Percentiles rank a stretch among this genome's conserved stretches.
These are phyloP conservation scores for Nyctanthes arbortristis DNA, from an alignment of 257 asterid genomes.

Conservation along the genomic window DNA sequence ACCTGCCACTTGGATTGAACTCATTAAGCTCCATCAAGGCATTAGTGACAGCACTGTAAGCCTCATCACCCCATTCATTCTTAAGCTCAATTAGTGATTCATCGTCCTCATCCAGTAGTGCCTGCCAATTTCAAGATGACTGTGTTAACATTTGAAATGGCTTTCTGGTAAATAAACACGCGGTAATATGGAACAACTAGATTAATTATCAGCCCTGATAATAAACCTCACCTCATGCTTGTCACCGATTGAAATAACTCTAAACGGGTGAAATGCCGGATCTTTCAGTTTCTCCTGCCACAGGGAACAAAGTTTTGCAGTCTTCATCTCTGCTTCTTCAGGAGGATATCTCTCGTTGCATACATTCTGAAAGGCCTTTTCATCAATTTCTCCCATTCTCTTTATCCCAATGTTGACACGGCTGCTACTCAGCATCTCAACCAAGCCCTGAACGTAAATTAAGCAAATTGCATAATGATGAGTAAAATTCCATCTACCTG, in stretches of 20 bases:
- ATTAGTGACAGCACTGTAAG: constrained; percentile 26
- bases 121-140: constrained; percentile 20
- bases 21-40: constrained; percentile 44
- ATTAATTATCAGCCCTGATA: neutral
- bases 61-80: constrained; percentile 39
- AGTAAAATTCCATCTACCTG: neutral
- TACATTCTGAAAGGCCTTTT: constrained; percentile 47
- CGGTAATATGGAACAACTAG: neutral
- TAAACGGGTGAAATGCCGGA: constrained; percentile 71
- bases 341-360: constrained; percentile 53
- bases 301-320: constrained; percentile 50
- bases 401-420: constrained; percentile 66
- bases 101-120: constrained; percentile 33
- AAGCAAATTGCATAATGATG: neutral
- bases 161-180: neutral
- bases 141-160: neutral
- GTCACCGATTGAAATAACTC: neutral
- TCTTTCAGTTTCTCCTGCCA: constrained; percentile 70
- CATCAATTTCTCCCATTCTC: constrained; percentile 80
- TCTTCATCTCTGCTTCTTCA: constrained; percentile 58
- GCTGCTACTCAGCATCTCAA: constrained; percentile 40
- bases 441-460: constrained; percentile 47
- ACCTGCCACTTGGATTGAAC: constrained; percentile 49
- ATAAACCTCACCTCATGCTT: neutral
- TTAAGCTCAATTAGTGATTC: constrained; percentile 25